phyloP scores from a whole-genome alignment of 805 yeast species.

The Wickerhamiella domercqiae region DNA sequence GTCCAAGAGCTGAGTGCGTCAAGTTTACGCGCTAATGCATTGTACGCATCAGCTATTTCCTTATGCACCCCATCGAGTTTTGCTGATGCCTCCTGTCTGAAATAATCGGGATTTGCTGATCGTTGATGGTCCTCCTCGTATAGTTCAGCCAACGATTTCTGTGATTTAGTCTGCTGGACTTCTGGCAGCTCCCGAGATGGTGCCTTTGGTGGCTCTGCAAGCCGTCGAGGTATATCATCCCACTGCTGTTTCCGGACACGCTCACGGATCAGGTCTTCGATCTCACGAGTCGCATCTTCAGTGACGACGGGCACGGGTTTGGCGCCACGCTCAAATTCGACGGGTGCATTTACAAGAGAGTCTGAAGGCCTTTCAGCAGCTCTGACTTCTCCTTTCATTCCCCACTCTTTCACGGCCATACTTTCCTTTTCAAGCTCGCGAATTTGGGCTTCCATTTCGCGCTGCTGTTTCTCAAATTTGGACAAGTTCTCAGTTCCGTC shows the following conservation, averaged over 20 bases:
- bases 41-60: constrained; percentile 56
- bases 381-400: constrained; percentile 81
- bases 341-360: constrained; percentile 55
- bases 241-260: constrained; percentile 61
- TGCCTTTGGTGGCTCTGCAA: constrained; percentile 25
- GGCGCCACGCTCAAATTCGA: constrained; percentile 84
- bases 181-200: constrained; percentile 32
- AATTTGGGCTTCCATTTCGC: constrained; percentile 60
- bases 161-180: constrained; percentile 68
- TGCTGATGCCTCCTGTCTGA: constrained; percentile 38
- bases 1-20: constrained; percentile 92
- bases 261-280: constrained; percentile 78
- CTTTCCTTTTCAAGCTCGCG: constrained; percentile 69
- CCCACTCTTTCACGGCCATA: constrained; percentile 84
- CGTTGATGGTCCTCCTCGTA: constrained; percentile 68
- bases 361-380: constrained; percentile 72
- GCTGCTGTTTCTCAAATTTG: constrained; percentile 71
- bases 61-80: constrained; percentile 59
- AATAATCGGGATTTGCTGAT: constrained; percentile 26
- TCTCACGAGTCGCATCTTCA: constrained; percentile 64
- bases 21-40: constrained; percentile 48
- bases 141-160: constrained; percentile 76
- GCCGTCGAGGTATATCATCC: constrained; percentile 68
- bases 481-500: constrained; percentile 41
- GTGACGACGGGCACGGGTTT: constrained; percentile 95